These are phyloP conservation scores for Penicillium flavigenum DNA, from an alignment of 495 filamentous ascomycete species.

Conservation along the genomic window DNA sequence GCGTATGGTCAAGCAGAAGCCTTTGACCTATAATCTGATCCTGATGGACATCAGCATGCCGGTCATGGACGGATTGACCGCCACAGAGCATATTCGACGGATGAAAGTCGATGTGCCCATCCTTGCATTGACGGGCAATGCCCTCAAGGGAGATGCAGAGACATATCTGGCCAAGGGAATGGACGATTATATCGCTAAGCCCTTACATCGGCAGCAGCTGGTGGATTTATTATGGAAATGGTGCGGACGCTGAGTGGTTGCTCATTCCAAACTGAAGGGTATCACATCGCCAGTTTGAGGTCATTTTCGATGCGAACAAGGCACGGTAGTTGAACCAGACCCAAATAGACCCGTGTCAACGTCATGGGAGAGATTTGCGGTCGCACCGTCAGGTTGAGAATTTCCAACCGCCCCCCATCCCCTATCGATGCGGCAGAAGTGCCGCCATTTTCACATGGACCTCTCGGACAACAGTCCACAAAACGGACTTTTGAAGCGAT, in stretches of 20 bases:
- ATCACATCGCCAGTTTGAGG: not conserved
- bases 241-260: slow-evolving; percentile 27
- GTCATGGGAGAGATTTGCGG: not conserved
- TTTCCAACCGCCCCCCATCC: not conserved
- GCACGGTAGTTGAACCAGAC: slow-evolving; percentile 4
- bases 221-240: slow-evolving; percentile 39
- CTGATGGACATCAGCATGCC: slow-evolving; percentile 73
- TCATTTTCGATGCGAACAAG: not conserved
- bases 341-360: not conserved
- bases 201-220: slow-evolving; percentile 50
- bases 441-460: not conserved
- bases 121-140: slow-evolving; percentile 64
- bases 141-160: slow-evolving; percentile 59
- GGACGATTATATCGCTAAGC: slow-evolving; percentile 63
- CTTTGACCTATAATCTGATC: slow-evolving; percentile 53
- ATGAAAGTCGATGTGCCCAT: slow-evolving; percentile 55
- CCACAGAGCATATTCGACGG: slow-evolving; percentile 60
- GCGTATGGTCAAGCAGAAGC: slow-evolving; percentile 48
- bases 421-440: not conserved
- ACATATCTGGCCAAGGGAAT: slow-evolving; percentile 59
- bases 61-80: slow-evolving; percentile 64
- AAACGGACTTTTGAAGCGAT: not conserved
- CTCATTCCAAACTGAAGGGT: not conserved
- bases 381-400: not conserved
- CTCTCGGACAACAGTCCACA: not conserved